These are phyloP conservation scores for Lepidium africanum DNA, from an alignment of 345 rosid genomes.

Conservation along the genomic window DNA sequence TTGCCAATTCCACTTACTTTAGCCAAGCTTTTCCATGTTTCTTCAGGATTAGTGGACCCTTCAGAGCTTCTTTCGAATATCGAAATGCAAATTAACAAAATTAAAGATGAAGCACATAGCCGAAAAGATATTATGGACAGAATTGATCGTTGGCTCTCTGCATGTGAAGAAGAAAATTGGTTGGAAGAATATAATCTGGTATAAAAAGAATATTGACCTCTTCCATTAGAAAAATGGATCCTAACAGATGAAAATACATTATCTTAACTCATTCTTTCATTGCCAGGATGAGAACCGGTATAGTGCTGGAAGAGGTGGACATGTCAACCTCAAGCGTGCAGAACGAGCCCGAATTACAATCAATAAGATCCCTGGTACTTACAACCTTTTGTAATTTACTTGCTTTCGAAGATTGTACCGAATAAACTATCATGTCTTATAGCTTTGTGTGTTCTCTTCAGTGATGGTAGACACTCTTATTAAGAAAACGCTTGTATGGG, in stretches of 20 bases:
- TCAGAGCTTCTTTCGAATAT: conserved; percentile 78
- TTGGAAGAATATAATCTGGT: conserved; percentile 89
- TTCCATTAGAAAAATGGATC: background rate
- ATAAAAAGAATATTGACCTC: conserved; percentile 18
- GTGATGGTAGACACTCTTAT: conserved; percentile 85
- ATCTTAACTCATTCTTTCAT: background rate
- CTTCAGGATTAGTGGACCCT: conserved; percentile 83
- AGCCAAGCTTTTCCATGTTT: background rate
- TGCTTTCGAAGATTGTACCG: background rate
- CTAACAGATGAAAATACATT: background rate
- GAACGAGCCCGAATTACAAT: conserved; percentile 81
- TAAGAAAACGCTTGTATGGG: conserved; percentile 71
- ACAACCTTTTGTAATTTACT: background rate
- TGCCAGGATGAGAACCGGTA: conserved; percentile 74
- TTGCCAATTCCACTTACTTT: background rate
- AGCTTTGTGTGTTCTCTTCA: conserved; percentile 25
- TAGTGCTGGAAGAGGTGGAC: conserved; percentile 89
- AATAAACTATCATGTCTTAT: background rate
- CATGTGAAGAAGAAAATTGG: conserved; percentile 97
- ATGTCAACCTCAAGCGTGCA: conserved; percentile 88
- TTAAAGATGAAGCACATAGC: conserved; percentile 71
- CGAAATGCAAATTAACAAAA: conserved; percentile 68
- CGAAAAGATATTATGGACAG: conserved; percentile 94
- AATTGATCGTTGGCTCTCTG: conserved; percentile 88
- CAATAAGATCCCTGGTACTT: conserved; percentile 77